These are phyloP conservation scores for Lyophyllum decastes DNA, from an alignment of 768 basidiomycete species.

Conservation along the genomic window DNA sequence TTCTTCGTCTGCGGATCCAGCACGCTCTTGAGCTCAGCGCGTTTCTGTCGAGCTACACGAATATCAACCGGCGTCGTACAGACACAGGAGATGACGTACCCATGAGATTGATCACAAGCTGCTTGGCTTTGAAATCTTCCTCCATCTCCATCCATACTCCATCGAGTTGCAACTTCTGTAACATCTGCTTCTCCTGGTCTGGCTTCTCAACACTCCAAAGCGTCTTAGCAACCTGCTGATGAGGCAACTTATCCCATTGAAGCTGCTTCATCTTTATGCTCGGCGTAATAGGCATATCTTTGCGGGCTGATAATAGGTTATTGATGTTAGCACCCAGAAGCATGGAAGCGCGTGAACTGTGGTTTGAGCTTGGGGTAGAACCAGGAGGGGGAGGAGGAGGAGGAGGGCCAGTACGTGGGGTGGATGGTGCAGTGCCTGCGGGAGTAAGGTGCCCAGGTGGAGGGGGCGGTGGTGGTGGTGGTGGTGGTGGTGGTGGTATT, in stretches of 20 bases:
- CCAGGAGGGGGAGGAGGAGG: slow-evolving; percentile 40
- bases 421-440: slow-evolving; percentile 22
- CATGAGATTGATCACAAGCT: slow-evolving; percentile 87
- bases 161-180: slow-evolving; percentile 78
- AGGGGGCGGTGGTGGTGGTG: slow-evolving; percentile 37
- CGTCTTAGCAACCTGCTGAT: slow-evolving; percentile 81
- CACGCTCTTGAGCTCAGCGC: slow-evolving; percentile 89
- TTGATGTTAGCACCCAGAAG: slow-evolving; percentile 59
- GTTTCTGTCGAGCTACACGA: slow-evolving; percentile 70
- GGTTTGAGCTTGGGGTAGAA: slow-evolving; percentile 37
- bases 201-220: slow-evolving; percentile 78
- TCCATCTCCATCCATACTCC: slow-evolving; percentile 97
- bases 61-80: slow-evolving; percentile 9
- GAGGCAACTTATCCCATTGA: slow-evolving; percentile 98
- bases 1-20: slow-evolving; percentile 91
- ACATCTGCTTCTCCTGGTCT: slow-evolving; percentile 75
- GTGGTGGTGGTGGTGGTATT: slow-evolving; percentile 29
- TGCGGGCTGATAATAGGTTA: slow-evolving; percentile 63
- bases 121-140: slow-evolving; percentile 96
- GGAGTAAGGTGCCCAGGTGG: slow-evolving; percentile 25
- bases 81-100: slow-evolving; percentile 45
- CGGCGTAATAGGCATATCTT: slow-evolving; percentile 84
- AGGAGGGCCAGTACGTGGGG: slow-evolving; percentile 28
- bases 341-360: slow-evolving; percentile 60
- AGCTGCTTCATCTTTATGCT: slow-evolving; percentile 95